Conservation (phyloP, 805 yeast genomes). For the Starmera amethionina region DNA sequence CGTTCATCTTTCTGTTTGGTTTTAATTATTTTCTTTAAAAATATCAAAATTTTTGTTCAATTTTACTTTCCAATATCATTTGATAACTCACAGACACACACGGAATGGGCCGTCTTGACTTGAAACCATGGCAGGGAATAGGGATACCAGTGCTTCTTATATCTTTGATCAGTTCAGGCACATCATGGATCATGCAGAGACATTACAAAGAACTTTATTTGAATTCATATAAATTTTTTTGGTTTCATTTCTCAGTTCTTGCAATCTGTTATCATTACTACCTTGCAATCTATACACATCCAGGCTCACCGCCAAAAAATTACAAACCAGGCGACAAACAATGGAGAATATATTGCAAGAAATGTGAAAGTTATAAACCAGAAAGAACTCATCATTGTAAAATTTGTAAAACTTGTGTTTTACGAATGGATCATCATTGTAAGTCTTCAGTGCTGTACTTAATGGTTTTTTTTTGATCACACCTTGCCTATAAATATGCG, state of each 20-base stretch:
- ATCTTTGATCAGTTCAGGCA: no score
- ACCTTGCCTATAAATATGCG: no score
- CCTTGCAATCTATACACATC: conserved; percentile 53
- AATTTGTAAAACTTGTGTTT: conserved; percentile 60
- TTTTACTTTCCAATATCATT: background rate
- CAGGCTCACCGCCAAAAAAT: conserved; percentile 57
- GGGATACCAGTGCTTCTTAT: background rate
- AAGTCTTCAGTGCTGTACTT: conserved; percentile 17
- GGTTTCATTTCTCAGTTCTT: background rate
- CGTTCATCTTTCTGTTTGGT: background rate
- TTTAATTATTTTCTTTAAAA: no score
- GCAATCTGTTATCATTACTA: background rate
- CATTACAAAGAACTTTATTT: no score
- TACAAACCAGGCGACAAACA: conserved; percentile 34
- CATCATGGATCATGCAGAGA: no score
- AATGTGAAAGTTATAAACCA: conserved; percentile 68
- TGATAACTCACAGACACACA: conserved; percentile 29
- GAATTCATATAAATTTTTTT: conserved; percentile 10
- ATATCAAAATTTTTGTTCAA: background rate
- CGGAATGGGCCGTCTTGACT: background rate
- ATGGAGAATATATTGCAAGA: conserved; percentile 65
- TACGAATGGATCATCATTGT: conserved; percentile 89
- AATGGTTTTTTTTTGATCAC: no score
- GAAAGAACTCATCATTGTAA: conserved; percentile 84
- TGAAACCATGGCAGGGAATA: conserved; percentile 26